These are phyloP conservation scores for Colletotrichum sp. DNA, from an alignment of 2,329 filamentous ascomycete genomes.

Conservation along the genomic window DNA sequence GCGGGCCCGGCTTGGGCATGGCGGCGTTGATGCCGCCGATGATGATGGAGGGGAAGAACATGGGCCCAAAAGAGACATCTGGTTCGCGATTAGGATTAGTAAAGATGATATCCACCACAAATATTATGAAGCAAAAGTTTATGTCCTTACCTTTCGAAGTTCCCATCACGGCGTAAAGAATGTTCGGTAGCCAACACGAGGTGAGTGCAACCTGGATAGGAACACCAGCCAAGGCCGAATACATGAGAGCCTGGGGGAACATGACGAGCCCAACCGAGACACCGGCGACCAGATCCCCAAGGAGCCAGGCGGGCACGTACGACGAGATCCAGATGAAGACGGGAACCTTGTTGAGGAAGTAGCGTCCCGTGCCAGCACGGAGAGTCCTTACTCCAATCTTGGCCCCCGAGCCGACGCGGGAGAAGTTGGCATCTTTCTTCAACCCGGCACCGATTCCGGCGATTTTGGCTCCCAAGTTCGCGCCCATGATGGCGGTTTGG, in stretches of 20 bases:
- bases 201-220: background rate
- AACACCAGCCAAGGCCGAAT: background rate
- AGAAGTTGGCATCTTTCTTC: background rate
- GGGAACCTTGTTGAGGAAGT: background rate
- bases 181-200: background rate
- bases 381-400: background rate
- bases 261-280: background rate
- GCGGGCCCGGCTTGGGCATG: background rate
- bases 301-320: background rate
- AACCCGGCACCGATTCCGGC: background rate
- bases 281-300: background rate
- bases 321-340: background rate
- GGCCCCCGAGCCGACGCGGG: background rate
- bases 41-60: background rate
- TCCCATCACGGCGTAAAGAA: background rate
- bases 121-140: background rate
- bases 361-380: background rate
- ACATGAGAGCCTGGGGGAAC: background rate
- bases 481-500: background rate
- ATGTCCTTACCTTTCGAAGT: background rate
- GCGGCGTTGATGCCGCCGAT: background rate
- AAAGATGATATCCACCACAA: fast-evolving
- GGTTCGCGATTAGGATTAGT: fast-evolving
- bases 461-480: background rate
- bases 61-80: background rate